These are phyloP conservation scores for Mycena vitilis DNA, from an alignment of 768 basidiomycete species.

Conservation along the genomic window DNA sequence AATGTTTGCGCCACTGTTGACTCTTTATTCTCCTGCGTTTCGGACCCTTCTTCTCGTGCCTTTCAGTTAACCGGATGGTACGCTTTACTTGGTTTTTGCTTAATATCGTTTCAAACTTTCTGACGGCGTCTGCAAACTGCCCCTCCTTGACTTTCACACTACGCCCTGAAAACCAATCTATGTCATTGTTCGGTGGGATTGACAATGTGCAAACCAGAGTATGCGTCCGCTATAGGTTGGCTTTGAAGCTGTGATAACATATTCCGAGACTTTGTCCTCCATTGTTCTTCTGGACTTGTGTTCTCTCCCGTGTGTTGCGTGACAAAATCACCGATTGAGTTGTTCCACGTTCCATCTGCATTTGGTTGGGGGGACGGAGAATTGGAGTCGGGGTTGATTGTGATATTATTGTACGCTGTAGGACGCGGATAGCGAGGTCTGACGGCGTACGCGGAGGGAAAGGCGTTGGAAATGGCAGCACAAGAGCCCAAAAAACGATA, in stretches of 20 bases:
- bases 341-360: slow-evolving; percentile 1
- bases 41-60: slow-evolving; percentile 87
- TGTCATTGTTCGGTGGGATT: slow-evolving; percentile 16
- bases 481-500: slow-evolving; percentile 20
- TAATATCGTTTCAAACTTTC: slow-evolving; percentile 62
- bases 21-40: slow-evolving; percentile 81
- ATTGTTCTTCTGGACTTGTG: slow-evolving; percentile 52
- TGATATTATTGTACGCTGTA: not conserved
- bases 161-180: slow-evolving; percentile 60
- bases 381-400: not conserved
- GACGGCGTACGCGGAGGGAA: not conserved
- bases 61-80: slow-evolving; percentile 60
- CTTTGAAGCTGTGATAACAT: slow-evolving; percentile 38
- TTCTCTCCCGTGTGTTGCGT: not conserved
- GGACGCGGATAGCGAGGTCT: not conserved
- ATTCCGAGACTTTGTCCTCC: slow-evolving; percentile 48
- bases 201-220: slow-evolving; percentile 58
- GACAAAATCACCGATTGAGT: not conserved
- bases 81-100: slow-evolving; percentile 64
- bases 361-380: not conserved
- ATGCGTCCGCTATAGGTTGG: slow-evolving; percentile 59
- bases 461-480: not conserved
- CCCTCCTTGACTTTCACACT: slow-evolving; percentile 60
- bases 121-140: slow-evolving; percentile 61
- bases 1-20: slow-evolving; percentile 82